phyloP scores from a whole-genome alignment of 768 basidiomycete species.

The Tylopilus vinaceipallidus region DNA sequence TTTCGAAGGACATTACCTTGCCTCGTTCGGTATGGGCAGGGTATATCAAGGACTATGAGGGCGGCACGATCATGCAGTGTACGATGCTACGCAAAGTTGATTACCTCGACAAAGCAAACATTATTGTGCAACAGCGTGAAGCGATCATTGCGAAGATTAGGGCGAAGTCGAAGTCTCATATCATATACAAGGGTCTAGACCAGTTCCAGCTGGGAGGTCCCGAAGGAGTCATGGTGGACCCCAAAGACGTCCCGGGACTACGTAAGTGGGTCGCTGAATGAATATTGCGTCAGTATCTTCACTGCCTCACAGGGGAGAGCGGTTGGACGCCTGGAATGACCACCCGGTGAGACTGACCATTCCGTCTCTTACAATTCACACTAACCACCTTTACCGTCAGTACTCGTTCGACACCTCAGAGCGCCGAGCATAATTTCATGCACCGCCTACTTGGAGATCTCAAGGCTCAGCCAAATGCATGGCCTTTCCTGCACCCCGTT shows the following conservation, averaged over 20 bases:
- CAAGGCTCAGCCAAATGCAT: constrained; percentile 72
- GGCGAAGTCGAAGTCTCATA: constrained; percentile 80
- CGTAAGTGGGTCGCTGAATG: constrained; percentile 43
- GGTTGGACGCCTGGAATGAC: constrained; percentile 90
- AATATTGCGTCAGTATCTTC: constrained; percentile 8
- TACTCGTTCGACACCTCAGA: constrained; percentile 44
- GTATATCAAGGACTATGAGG: constrained; percentile 99
- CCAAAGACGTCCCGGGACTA: constrained; percentile 84
- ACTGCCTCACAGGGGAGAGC: constrained; percentile 61
- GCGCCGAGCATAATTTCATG: constrained; percentile 65
- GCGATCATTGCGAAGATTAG: constrained; percentile 88
- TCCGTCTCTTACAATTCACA: not conserved
- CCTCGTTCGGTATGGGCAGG: constrained; percentile 93
- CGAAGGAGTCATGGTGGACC: constrained; percentile 56
- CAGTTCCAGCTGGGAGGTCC: constrained; percentile 64
- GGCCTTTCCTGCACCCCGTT: constrained; percentile 88
- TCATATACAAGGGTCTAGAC: constrained; percentile 76
- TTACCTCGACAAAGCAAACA: constrained; percentile 78
- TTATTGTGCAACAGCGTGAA: constrained; percentile 80
- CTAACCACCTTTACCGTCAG: constrained; percentile 12
- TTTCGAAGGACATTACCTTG: constrained; percentile 95
- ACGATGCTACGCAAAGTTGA: constrained; percentile 91
- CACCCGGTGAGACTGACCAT: constrained; percentile 49
- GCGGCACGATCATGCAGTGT: constrained; percentile 99
- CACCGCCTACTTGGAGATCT: constrained; percentile 77